phyloP scores from a whole-genome alignment of 768 basidiomycete species.

The Boletellus ananas region DNA sequence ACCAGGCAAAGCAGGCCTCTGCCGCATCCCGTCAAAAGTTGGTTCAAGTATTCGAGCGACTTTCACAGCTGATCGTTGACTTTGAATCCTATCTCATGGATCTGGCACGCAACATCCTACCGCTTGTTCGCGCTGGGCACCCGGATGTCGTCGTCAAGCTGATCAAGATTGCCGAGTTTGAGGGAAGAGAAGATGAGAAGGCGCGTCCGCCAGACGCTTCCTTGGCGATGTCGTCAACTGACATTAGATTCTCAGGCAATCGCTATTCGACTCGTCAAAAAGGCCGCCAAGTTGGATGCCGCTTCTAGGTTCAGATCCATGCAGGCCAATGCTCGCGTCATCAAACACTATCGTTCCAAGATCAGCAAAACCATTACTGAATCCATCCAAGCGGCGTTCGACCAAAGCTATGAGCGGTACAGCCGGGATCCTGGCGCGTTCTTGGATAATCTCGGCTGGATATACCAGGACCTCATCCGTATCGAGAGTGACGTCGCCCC shows the following conservation, averaged over 20 bases:
- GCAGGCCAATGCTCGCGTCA: constrained; percentile 86
- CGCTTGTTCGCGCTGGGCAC: no score
- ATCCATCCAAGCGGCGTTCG: constrained; percentile 68
- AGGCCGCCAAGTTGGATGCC: constrained; percentile 87
- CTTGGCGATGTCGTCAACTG: background rate
- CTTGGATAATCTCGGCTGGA: constrained; percentile 77
- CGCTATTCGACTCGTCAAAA: constrained; percentile 92
- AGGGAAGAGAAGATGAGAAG: constrained; percentile 93
- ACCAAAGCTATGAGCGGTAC: constrained; percentile 60
- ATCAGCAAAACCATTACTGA: constrained; percentile 76
- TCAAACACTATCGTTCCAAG: constrained; percentile 95
- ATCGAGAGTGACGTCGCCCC: constrained; percentile 86
- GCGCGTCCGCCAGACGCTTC: constrained; percentile 34
- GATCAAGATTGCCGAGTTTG: constrained; percentile 90
- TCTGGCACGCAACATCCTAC: constrained; percentile 72
- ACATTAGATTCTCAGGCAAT: constrained; percentile 59
- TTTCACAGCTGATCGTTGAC: constrained; percentile 71
- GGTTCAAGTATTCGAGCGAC: constrained; percentile 59
- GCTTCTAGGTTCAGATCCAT: constrained; percentile 92
- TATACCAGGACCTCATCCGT: constrained; percentile 91
- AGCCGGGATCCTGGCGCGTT: constrained; percentile 58
- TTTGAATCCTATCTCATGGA: constrained; percentile 86
- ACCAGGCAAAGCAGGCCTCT: constrained; percentile 84
- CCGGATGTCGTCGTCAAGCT: constrained; percentile 84
- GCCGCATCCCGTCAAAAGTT: constrained; percentile 64